Evolutionary conservation across 257 asterid genomes (phyloP), one percentile per base, ranked within the genome.

Genomic region (Solanum appendiculatum): DNA sequence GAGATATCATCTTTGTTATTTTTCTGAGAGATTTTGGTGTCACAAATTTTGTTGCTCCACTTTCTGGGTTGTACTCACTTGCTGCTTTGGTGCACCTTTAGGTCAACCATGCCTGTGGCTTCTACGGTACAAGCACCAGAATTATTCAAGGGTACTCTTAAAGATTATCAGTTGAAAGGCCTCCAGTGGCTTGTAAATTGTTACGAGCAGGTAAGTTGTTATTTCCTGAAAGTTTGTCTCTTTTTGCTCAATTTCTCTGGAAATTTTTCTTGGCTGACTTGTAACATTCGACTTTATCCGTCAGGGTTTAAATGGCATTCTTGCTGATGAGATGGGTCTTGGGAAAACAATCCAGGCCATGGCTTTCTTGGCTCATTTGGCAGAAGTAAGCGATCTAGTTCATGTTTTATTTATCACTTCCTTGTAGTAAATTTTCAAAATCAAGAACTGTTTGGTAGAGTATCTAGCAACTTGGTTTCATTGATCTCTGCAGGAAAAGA

Each of bases 111-210:
- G 99, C 99, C 99, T 29, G 95, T 96, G 86, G 97, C 92, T 51
- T 97, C 99, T 77, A 93, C 98, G 18, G 99, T 97, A 87, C 95
- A 89, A 87, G 89, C 99, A 37, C 99, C 99, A 2, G 94, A 93
- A 87, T 60, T 97, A 88, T 97, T 97, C 90, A 95, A 95, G 91
- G 99, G 99, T 86, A 90, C 95, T 89, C 99, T 97, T 40, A 96
- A 95, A 87, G 99, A 93, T 83, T 97, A 97, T 90, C 99, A 97
- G 91, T 92, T 96, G 64, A 97, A 93, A 92, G 99, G 99, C 78
- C 98, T 97, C 86, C 99, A 97, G 87, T 97, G 99, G 99, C 99
- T 97, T 80, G 99, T 97, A 58, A 97, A 96, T 93, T 96, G 99
- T 91, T 97, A 97, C 91, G 99, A 97, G 88, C 98, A 97, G 98